Conservation (phyloP, 2,329 filamentous ascomycete species). For the Grosmannia serpens region DNA sequence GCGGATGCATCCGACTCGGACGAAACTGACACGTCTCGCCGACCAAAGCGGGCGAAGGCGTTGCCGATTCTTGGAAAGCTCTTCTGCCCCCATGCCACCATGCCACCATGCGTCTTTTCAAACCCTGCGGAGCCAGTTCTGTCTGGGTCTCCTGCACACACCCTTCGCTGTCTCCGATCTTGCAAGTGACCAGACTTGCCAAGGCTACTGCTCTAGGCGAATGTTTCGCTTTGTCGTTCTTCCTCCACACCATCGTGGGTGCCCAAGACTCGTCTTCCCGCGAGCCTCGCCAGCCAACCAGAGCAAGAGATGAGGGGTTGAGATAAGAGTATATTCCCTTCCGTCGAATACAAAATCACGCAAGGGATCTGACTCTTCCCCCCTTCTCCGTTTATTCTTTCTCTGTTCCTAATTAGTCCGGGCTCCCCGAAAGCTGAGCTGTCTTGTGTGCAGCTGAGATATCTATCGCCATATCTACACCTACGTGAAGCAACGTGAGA, state of each 20-base stretch:
- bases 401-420: not conserved
- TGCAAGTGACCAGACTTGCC: not conserved
- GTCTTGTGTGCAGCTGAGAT: not conserved
- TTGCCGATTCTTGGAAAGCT: not conserved
- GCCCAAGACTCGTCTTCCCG: not conserved
- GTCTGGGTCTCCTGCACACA: not conserved
- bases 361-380: not conserved
- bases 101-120: not conserved
- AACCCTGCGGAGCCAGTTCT: not conserved
- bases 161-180: not conserved
- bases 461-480: not conserved
- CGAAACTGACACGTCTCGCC: not conserved
- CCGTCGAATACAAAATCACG: not conserved
- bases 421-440: not conserved
- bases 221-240: not conserved
- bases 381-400: not conserved
- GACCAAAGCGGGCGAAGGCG: not conserved
- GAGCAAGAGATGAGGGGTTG: not conserved
- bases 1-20: not conserved
- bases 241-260: not conserved
- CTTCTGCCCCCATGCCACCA: not conserved
- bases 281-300: not conserved
- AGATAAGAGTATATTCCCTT: not conserved
- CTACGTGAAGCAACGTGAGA: not conserved
- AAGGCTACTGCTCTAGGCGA: not conserved